Percentiles rank a stretch among this genome's conserved stretches.
phyloP scores from a whole-genome alignment of 225 moss, liverwort and hornwort genomes.

The Neckera pumila region DNA sequence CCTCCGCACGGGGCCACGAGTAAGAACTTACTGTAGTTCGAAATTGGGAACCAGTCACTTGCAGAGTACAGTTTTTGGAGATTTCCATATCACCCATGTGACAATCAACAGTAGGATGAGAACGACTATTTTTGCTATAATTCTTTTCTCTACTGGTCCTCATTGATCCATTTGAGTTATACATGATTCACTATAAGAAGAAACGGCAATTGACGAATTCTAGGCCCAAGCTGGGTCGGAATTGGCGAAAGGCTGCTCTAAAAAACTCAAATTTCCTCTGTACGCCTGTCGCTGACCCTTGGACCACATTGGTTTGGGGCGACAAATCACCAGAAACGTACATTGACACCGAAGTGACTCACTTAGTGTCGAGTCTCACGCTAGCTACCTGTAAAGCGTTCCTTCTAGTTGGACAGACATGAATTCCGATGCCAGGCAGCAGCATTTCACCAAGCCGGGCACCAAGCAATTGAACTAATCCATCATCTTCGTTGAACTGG shows the following conservation, averaged over 20 bases:
- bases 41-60: background rate
- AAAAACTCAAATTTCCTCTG: background rate
- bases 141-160: too few species aligned
- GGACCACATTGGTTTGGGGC: background rate
- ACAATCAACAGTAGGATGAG: background rate
- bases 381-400: background rate
- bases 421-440: background rate
- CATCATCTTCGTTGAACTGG: background rate
- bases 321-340: background rate
- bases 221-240: background rate
- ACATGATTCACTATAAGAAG: background rate
- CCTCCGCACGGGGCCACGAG: background rate
- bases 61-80: background rate
- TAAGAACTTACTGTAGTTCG: background rate
- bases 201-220: background rate
- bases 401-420: background rate
- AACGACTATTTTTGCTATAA: too few species aligned
- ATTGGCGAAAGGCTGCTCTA: background rate
- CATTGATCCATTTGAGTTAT: background rate
- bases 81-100: background rate
- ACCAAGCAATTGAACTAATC: too few species aligned
- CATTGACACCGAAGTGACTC: background rate
- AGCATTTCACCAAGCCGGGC: background rate
- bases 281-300: background rate
- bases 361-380: background rate